Conservation (phyloP, 2,329 filamentous ascomycete species). For the Aureobasidium sp. region DNA sequence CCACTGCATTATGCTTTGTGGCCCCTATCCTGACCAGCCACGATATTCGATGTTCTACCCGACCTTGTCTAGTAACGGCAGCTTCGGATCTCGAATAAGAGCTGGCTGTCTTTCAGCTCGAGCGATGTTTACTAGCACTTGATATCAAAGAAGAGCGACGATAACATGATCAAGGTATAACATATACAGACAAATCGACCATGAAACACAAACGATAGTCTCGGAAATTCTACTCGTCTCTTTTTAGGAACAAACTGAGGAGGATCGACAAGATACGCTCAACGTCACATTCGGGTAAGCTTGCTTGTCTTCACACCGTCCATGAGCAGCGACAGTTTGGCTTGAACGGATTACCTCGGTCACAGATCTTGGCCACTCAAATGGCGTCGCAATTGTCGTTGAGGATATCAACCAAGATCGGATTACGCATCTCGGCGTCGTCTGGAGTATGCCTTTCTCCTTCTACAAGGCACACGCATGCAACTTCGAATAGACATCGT, state of each 20-base stretch:
- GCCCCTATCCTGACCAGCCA: neutral
- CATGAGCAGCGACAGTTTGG: slow-evolving; percentile 15
- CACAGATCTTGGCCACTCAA: neutral
- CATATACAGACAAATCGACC: neutral
- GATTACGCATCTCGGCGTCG: neutral
- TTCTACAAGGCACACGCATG: neutral
- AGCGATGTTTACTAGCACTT: no score
- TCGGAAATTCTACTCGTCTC: neutral
- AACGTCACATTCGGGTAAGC: neutral
- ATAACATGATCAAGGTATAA: neutral
- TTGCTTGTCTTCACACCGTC: neutral
- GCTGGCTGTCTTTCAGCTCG: no score
- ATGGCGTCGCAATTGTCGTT: neutral
- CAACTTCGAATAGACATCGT: neutral
- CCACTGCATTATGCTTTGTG: neutral
- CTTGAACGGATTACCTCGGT: slow-evolving; percentile 10
- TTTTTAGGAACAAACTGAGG: neutral
- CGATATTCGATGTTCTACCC: neutral
- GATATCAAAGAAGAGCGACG: no score
- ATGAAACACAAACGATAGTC: neutral
- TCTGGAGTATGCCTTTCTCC: neutral
- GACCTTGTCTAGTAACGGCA: no score
- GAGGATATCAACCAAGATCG: neutral
- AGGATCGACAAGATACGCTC: neutral
- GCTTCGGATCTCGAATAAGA: no score